phyloP scores from a whole-genome alignment of 2,329 filamentous ascomycete genomes.

The Fusarium acutatum region DNA sequence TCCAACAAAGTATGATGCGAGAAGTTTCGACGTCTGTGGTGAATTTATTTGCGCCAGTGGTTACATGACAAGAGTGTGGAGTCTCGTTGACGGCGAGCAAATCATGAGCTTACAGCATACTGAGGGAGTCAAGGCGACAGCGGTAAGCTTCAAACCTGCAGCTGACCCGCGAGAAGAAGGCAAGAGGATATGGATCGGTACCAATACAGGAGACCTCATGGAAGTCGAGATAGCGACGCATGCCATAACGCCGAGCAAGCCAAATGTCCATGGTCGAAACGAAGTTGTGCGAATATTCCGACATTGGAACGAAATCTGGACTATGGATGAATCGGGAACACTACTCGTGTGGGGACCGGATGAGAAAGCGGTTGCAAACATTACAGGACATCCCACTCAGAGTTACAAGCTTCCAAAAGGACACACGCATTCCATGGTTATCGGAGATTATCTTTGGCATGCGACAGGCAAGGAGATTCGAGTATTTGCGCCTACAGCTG shows the following conservation, averaged over 20 bases:
- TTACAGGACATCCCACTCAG: constrained; percentile 75
- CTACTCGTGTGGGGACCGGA: constrained; percentile 89
- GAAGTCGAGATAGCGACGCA: constrained; percentile 85
- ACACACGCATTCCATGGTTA: constrained; percentile 87
- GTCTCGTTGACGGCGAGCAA: constrained; percentile 80
- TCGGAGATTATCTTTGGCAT: constrained; percentile 87
- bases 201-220: constrained; percentile 84
- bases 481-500: constrained; percentile 78
- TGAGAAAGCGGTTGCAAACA: constrained; percentile 73
- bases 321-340: constrained; percentile 87
- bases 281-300: constrained; percentile 88
- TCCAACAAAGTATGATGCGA: constrained; percentile 84
- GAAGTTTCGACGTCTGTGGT: constrained; percentile 87
- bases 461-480: constrained; percentile 87
- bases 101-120: constrained; percentile 83
- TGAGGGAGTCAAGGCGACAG: constrained; percentile 83
- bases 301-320: constrained; percentile 91
- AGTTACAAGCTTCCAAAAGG: constrained; percentile 81
- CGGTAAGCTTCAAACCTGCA: constrained; percentile 86
- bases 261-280: constrained; percentile 77
- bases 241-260: constrained; percentile 72
- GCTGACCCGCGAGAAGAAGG: constrained; percentile 82
- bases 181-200: constrained; percentile 86
- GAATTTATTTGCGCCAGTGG: constrained; percentile 88
- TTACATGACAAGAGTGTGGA: constrained; percentile 89